Conservation (phyloP, 2,329 filamentous ascomycete species). For the Remersonia thermophila region DNA sequence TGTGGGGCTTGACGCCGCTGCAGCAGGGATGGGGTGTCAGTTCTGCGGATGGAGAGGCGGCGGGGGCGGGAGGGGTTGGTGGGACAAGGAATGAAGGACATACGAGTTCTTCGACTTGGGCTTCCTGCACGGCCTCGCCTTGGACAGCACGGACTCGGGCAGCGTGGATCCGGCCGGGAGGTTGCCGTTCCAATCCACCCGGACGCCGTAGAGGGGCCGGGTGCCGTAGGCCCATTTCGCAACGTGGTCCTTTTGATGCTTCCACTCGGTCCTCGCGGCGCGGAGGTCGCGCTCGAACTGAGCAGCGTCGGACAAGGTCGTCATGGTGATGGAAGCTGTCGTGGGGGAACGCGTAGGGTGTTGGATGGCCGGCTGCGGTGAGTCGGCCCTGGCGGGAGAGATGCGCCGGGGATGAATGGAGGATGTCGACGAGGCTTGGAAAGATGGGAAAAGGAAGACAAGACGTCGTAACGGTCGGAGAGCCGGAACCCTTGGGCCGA, state of each 20-base stretch:
- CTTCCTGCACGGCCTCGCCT: slow-evolving; percentile 24
- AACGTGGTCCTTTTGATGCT: slow-evolving; percentile 30
- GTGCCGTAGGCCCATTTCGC: slow-evolving; percentile 31
- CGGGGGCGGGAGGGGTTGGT: slow-evolving; percentile 1
- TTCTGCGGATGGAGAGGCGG: slow-evolving; percentile 6
- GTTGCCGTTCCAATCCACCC: slow-evolving; percentile 8
- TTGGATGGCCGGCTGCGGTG: no score
- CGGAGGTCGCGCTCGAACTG: slow-evolving; percentile 32
- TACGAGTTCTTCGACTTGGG: slow-evolving; percentile 22
- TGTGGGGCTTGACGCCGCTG: slow-evolving; percentile 16
- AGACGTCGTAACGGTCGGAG: no score
- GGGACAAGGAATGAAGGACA: no score
- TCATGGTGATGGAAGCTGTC: slow-evolving; percentile 14
- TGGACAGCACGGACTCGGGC: slow-evolving; percentile 23
- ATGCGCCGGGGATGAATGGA: no score
- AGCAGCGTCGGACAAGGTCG: no score
- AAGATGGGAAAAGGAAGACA: no score
- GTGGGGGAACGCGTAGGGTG: no score
- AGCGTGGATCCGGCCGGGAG: no score
- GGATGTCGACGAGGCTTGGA: no score
- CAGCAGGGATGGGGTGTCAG: slow-evolving; percentile 4
- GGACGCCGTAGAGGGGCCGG: slow-evolving; percentile 21
- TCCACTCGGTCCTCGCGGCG: slow-evolving; percentile 30
- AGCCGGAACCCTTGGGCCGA: no score
- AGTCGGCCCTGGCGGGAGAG: no score